Conservation (phyloP, 73 alveolate species). For the Tetrahymena borealis region DNA sequence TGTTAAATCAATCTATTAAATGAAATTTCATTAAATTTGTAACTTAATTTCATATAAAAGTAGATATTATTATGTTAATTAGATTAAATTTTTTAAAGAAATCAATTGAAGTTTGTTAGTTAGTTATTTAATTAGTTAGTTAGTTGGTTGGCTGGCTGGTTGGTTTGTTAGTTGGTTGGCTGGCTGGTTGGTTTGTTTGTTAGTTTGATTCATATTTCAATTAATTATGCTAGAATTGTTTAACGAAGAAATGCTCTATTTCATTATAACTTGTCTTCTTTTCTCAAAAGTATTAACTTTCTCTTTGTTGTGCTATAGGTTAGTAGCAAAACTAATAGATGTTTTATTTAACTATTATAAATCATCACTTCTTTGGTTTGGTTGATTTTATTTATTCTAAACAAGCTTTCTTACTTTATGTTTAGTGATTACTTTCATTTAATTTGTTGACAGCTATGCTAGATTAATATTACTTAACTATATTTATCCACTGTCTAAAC, state of each 20-base stretch:
- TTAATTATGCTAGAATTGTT: not conserved
- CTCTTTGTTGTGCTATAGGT: not conserved
- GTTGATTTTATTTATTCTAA: not conserved
- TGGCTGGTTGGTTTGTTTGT: too few species aligned
- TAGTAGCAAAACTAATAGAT: not conserved
- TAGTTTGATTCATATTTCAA: not conserved
- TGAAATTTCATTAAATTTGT: too few species aligned
- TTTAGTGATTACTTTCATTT: not conserved
- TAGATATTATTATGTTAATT: too few species aligned
- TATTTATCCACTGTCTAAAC: not conserved
- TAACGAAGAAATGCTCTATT: not conserved
- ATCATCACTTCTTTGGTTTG: not conserved
- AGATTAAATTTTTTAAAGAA: too few species aligned
- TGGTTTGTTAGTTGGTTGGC: too few species aligned
- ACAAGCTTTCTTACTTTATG: not conserved
- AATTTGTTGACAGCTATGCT: not conserved
- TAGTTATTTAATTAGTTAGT: too few species aligned
- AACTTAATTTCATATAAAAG: too few species aligned
- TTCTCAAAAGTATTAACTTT: not conserved
- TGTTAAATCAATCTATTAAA: too few species aligned
- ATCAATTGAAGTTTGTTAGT: too few species aligned
- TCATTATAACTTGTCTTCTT: not conserved
- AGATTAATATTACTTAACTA: not conserved
- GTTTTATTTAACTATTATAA: not conserved
- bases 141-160: too few species aligned